Percentiles rank a stretch among this genome's conserved stretches.
Conservation (phyloP, 2,329 filamentous ascomycete species). For the Herpomyces periplanetae region DNA sequence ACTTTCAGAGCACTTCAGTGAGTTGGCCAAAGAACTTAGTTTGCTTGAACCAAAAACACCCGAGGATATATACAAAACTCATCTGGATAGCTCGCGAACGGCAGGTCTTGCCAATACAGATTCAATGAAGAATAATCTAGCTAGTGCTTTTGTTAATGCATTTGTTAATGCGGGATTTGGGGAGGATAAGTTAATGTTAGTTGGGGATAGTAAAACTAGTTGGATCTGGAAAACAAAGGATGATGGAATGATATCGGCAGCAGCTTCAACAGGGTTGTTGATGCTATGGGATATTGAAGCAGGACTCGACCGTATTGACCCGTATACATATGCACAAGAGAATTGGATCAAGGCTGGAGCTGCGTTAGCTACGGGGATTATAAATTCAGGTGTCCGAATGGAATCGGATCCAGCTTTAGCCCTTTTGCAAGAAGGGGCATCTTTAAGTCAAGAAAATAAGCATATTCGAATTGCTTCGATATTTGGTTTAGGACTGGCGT, state of each 20-base stretch:
- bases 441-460: slow-evolving; percentile 35
- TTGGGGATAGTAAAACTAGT: slow-evolving; percentile 38
- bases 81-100: slow-evolving; percentile 73
- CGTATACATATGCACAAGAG: slow-evolving; percentile 53
- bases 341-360: slow-evolving; percentile 62
- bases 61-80: slow-evolving; percentile 97
- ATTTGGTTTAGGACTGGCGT: slow-evolving; percentile 79
- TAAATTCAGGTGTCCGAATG: slow-evolving; percentile 61
- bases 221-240: slow-evolving; percentile 99
- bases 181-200: slow-evolving; percentile 89
- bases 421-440: slow-evolving; percentile 37
- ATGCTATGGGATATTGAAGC: slow-evolving; percentile 75
- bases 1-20: slow-evolving; percentile 66
- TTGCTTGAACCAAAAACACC: slow-evolving; percentile 84
- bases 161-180: slow-evolving; percentile 89
- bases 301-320: slow-evolving; percentile 71
- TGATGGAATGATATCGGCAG: slow-evolving; percentile 82
- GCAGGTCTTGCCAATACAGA: slow-evolving; percentile 77
- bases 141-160: slow-evolving; percentile 77
- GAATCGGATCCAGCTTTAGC: slow-evolving; percentile 71
- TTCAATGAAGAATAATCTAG: slow-evolving; percentile 75
- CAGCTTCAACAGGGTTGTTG: slow-evolving; percentile 64
- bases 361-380: slow-evolving; percentile 65
- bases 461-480: slow-evolving; percentile 46
- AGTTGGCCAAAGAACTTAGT: slow-evolving; percentile 73